Evolutionary conservation across 108 stramenopile species (phyloP).

Genomic region (Cyclotella kingstonii): DNA sequence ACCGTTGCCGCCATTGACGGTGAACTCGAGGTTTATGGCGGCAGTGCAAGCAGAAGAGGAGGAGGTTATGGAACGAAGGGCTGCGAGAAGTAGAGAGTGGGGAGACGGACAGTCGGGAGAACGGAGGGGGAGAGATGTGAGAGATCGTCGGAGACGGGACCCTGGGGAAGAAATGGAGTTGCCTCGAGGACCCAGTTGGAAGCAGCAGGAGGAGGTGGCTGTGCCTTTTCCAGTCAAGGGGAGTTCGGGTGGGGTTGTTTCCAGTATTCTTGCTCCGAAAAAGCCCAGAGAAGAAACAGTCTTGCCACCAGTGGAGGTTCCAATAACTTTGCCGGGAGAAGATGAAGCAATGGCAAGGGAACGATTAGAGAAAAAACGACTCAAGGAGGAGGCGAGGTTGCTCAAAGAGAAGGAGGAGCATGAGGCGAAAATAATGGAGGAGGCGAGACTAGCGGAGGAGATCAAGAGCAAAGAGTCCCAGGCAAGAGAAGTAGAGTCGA

Average conservation of each 20-base stretch:
- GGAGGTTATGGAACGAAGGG: constrained; percentile 1
- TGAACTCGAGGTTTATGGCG: constrained; percentile 30
- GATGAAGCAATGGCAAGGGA: constrained; percentile 52
- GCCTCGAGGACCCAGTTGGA: constrained; percentile 41
- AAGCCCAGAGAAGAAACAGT: constrained; percentile 29
- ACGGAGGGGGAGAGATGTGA: constrained; percentile 27
- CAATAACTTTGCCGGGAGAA: constrained; percentile 48
- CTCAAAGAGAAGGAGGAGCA: constrained; percentile 39
- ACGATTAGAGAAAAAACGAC: neutral
- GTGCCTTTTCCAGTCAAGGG: constrained; percentile 24
- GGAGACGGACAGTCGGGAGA: constrained; percentile 1
- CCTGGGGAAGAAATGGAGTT: constrained; percentile 25
- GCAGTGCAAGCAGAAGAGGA: constrained; percentile 36
- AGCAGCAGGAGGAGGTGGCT: constrained; percentile 4
- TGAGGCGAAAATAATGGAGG: constrained; percentile 44
- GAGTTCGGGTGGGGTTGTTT: constrained; percentile 20
- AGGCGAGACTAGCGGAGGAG: constrained; percentile 33
- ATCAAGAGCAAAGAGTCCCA: constrained; percentile 29
- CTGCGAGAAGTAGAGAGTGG: constrained; percentile 1
- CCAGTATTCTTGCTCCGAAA: constrained; percentile 33
- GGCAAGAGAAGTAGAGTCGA: constrained; percentile 38
- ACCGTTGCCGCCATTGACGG: constrained; percentile 2
- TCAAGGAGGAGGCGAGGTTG: constrained; percentile 33
- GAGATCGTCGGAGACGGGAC: constrained; percentile 29
- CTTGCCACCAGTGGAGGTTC: constrained; percentile 47